These are phyloP conservation scores for Phytophthora pini DNA, from an alignment of 352 stramenopile species.

Conservation along the genomic window DNA sequence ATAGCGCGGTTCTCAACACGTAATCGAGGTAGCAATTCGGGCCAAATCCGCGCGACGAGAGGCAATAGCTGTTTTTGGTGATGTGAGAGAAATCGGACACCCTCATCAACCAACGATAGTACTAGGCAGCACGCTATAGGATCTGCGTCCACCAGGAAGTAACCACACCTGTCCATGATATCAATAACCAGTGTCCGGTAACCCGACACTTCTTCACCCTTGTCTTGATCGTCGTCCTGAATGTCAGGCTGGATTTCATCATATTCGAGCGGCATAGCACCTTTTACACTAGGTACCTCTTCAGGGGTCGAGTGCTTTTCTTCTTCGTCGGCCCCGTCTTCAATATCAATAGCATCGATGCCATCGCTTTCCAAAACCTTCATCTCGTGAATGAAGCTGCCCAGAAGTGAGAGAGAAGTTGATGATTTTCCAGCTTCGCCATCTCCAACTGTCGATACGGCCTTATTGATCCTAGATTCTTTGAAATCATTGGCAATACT, in stretches of 20 bases:
- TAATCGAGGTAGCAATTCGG: conserved; percentile 67
- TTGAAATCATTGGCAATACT: conserved; percentile 40
- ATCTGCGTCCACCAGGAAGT: conserved; percentile 76
- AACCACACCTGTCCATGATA: conserved; percentile 77
- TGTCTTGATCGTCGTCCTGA: conserved; percentile 35
- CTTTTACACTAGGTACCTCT: conserved; percentile 48
- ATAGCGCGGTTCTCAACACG: conserved; percentile 67
- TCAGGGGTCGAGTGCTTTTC: conserved; percentile 11
- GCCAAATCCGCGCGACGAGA: conserved; percentile 80
- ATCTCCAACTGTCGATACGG: conserved; percentile 1
- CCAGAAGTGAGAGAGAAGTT: conserved; percentile 36
- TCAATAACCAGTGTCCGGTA: conserved; percentile 72
- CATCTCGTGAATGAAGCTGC: conserved; percentile 73
- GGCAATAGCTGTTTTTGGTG: conserved; percentile 69
- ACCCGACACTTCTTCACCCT: conserved; percentile 27
- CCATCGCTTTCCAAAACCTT: conserved; percentile 49
- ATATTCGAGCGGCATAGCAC: conserved; percentile 76
- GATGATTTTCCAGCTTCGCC: conserved; percentile 2
- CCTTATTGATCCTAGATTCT: background rate
- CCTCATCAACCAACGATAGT: conserved; percentile 72
- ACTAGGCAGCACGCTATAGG: conserved; percentile 78
- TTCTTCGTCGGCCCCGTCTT: conserved; percentile 23
- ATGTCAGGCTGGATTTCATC: conserved; percentile 40
- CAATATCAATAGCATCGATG: conserved; percentile 33
- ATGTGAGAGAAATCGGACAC: conserved; percentile 51